Evolutionary conservation across 2,329 filamentous ascomycete species (phyloP).

Genomic region (Pestalotiopsis sp.): DNA sequence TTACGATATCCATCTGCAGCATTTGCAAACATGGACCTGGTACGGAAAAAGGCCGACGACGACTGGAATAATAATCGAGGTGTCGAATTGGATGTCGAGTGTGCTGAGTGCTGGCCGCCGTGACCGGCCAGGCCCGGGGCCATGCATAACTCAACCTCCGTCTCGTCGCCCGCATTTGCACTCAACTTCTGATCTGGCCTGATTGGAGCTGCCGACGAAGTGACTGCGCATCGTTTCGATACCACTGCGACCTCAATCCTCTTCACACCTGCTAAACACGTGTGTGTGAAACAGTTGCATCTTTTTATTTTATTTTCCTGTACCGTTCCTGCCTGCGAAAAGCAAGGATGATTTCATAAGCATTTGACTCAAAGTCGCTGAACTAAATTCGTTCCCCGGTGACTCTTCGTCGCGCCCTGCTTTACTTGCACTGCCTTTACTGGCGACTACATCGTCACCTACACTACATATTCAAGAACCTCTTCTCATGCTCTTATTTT

Average conservation of each 20-base stretch:
- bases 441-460: background rate
- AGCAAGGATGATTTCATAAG: background rate
- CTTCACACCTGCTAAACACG: background rate
- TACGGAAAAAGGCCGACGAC: no score
- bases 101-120: background rate
- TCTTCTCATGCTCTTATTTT: constrained; percentile 7
- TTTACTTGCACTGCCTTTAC: background rate
- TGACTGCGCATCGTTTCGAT: background rate
- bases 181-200: background rate
- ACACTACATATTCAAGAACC: background rate
- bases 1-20: no score
- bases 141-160: background rate
- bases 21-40: no score
- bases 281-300: background rate
- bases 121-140: background rate
- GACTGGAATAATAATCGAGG: background rate
- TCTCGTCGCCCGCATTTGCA: background rate
- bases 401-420: background rate
- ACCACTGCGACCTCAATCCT: background rate
- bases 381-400: background rate
- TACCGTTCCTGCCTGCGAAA: background rate
- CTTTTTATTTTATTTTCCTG: background rate
- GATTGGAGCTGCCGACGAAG: background rate
- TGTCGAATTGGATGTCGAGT: background rate
- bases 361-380: background rate